These are phyloP conservation scores for Zalaria sp. DNA, from an alignment of 2,329 filamentous ascomycete species.

Conservation along the genomic window DNA sequence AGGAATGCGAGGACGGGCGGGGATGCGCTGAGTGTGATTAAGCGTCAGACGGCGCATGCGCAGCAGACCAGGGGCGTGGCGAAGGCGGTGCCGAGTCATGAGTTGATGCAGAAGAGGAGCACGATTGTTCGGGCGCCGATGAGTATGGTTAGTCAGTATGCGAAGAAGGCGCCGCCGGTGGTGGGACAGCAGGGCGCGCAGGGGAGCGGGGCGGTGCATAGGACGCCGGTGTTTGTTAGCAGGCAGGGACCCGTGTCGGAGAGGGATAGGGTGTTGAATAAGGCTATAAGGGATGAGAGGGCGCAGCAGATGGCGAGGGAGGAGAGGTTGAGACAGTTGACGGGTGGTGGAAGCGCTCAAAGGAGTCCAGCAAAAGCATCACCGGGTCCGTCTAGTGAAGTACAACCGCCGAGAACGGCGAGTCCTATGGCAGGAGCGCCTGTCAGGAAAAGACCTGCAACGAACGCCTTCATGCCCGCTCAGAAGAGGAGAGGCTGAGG, in stretches of 20 bases:
- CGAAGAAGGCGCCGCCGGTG: neutral
- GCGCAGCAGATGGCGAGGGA: constrained; percentile 3
- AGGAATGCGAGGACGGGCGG: constrained; percentile 8
- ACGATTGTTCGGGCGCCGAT: constrained; percentile 35
- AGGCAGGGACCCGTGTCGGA: neutral
- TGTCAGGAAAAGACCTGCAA: constrained; percentile 5
- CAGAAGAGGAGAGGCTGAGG: constrained; percentile 5
- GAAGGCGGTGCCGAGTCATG: constrained; percentile 2
- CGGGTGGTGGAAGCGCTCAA: neutral
- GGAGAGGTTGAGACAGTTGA: constrained; percentile 1
- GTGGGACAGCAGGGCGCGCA: constrained; percentile 27
- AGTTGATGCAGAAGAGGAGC: constrained; percentile 3
- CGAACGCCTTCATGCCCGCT: constrained; percentile 6
- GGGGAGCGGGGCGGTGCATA: constrained; percentile 9
- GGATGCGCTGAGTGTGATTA: constrained; percentile 1
- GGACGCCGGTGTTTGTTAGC: constrained; percentile 5
- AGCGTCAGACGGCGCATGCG: constrained; percentile 1
- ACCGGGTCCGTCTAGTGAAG: neutral
- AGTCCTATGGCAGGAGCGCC: neutral
- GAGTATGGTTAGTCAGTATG: constrained; percentile 39
- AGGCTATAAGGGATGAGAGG: neutral
- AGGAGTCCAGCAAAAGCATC: neutral
- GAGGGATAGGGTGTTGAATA: neutral
- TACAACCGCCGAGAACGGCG: constrained; percentile 2
- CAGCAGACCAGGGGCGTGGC: constrained; percentile 2